Evolutionary conservation across 2,329 filamentous ascomycete genomes (phyloP).

Genomic region (Dactylellina drechsleri): DNA sequence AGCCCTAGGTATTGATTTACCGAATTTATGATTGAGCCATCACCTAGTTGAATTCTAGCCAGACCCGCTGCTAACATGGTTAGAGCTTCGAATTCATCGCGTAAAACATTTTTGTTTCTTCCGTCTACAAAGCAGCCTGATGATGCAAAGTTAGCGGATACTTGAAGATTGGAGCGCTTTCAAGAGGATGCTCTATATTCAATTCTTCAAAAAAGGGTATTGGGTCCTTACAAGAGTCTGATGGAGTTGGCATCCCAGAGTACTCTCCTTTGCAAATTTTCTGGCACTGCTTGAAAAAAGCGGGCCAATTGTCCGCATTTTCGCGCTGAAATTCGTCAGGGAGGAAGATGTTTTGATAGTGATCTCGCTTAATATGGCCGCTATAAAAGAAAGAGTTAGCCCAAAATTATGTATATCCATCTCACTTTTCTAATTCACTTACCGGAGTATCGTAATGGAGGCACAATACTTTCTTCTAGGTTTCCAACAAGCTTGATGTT

Average conservation of each 20-base stretch:
- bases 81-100: too few relatives aligned
- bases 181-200: too few relatives aligned
- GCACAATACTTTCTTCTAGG: constrained; percentile 1
- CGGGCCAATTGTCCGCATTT: background rate
- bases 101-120: too few relatives aligned
- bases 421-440: background rate
- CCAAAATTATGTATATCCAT: background rate
- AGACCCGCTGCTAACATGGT: too few relatives aligned
- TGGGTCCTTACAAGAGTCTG: background rate
- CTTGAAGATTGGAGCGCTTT: too few relatives aligned
- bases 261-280: background rate
- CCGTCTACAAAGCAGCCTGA: too few relatives aligned
- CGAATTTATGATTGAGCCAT: too few relatives aligned
- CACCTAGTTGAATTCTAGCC: too few relatives aligned
- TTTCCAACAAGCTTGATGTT: constrained; percentile 2
- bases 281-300: background rate
- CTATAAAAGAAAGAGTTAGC: too few relatives aligned
- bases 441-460: background rate
- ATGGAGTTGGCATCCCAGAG: background rate
- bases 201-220: background rate
- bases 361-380: constrained; percentile 17
- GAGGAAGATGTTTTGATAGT: background rate
- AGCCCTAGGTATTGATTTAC: too few relatives aligned
- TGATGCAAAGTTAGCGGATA: too few relatives aligned
- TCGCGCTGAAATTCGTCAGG: background rate